Evolutionary conservation across 768 basidiomycete genomes (phyloP).

Genomic region (Coprinopsis sp.): DNA sequence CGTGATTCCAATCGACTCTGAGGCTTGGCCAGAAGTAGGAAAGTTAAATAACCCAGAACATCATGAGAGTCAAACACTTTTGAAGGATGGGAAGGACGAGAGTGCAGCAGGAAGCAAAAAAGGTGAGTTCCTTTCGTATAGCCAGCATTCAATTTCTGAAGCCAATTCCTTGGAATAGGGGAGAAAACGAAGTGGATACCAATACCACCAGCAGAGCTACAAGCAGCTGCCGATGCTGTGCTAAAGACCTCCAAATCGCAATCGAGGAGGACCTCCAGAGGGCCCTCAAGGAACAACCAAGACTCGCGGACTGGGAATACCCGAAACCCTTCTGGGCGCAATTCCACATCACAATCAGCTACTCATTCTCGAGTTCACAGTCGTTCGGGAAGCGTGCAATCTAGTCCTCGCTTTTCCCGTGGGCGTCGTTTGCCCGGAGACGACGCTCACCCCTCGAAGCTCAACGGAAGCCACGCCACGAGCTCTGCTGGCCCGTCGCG

Average conservation of each 20-base stretch:
- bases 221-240: constrained; percentile 45
- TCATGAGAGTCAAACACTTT: background rate
- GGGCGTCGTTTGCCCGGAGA: constrained; percentile 41
- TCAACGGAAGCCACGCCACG: constrained; percentile 2
- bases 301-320: constrained; percentile 13
- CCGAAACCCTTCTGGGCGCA: constrained; percentile 23
- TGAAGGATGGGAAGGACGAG: background rate
- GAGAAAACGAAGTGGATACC: constrained; percentile 60
- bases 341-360: constrained; percentile 23
- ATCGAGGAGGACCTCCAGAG: constrained; percentile 6
- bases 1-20: background rate
- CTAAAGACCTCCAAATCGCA: constrained; percentile 7
- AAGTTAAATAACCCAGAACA: background rate
- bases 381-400: constrained; percentile 26
- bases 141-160: background rate
- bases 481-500: constrained; percentile 3
- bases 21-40: constrained; percentile 4
- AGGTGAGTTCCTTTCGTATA: background rate
- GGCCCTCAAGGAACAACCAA: constrained; percentile 3
- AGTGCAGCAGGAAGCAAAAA: background rate
- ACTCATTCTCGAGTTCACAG: constrained; percentile 34
- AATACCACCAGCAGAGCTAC: constrained; percentile 53
- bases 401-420: constrained; percentile 21
- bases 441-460: constrained; percentile 12
- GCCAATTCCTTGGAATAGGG: constrained; percentile 23